Evolutionary conservation across 2,329 filamentous ascomycete species (phyloP), one percentile per base, ranked within the genome.

Genomic region (Fusarium coffeatum): DNA sequence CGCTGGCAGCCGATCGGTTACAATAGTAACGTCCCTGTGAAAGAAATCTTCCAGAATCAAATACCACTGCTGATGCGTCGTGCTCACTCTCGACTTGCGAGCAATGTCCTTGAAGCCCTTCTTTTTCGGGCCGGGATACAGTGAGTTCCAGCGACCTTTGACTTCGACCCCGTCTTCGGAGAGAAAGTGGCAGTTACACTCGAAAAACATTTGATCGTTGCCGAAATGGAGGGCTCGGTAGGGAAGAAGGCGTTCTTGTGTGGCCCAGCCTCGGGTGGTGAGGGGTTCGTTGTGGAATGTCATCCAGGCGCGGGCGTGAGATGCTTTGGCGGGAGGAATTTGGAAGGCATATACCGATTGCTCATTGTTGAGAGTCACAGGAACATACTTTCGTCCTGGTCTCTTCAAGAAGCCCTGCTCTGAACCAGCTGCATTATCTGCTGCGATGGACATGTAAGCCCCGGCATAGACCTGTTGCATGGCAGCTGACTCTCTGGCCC

Each of bases 401-500:
- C 64, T 32, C 3, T 40, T 45, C 4, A 60, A 13, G 3, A 68
- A 59, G 1, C 56, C 56, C 6, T 60, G 12, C 0, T 41, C 43
- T 3, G 34, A 55, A 0, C 41, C 41, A 1, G 25, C 8, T 8
- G 59, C 51, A 1, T 12, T 55, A 3, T 64, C 64, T 1, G 64
- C 64, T 1, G 59, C 59, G 5, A 69, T 62, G 1, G 59, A 53
- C 3, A 65, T 2, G 13, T 61, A 43, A 1, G 67, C 56, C n/a
- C 64, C 54, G 1, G 64, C 50, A 11, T 68, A 68, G 4, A 69
- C 54, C 13, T 48, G 30, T 5, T 59, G n/a, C 64, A 69, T 69
- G 1, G 54, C 49, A 7, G 60, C 64, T 28, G 64, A 58, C 13
- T 65, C 64, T 25, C 50, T 25, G 0, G 53, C 40, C 60, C 67